Base-by-base conservation (phyloP, 805 yeast species). In the Zygosaccharomyces pseudorouxii region DNA sequence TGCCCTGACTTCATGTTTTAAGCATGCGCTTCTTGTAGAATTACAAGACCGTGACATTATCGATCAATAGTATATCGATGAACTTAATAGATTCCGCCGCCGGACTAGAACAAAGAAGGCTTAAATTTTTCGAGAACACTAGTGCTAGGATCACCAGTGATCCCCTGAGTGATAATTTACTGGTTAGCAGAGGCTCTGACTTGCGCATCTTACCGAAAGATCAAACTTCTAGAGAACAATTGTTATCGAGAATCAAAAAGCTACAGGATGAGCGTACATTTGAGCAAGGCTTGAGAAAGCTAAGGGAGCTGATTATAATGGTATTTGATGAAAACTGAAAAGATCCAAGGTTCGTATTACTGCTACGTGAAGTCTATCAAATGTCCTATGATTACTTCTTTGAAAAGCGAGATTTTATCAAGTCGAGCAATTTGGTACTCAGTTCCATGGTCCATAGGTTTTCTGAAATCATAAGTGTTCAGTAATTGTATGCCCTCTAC, bases 111-210 rank as follows among this genome's bases (percentile, higher is more conserved):
- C 63, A 55, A 49, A 62, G 79, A 42, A 57, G 56, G 43, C 55
- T 55, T 10, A 62, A 73, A 49, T 75, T 76, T 48, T 59, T 65
- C 2, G 45, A 55, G 5, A 50, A 50, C 0, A 62, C 66, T 4
- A 57, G 60, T 5, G 44, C 50, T 2, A 55, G 55, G 25, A 57
- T 60, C 12, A 45, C 54, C 2, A 52, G 53, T 38, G 59, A 62
- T 31, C 55, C 54, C 4, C 36, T 62, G 19, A 53, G 54, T 14
- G 73, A 68, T 5, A 79, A 72, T 52, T 86, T 87, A 0, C 67
- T 79, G 43, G 63, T 81, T 6, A 82, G 87, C 53, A 67, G 88
- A 48, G 81, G 76, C 47, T 60, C 59, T 45, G 59, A 33, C 16
- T 22, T 60, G 10, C 38, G 39, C 4, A 20, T 27, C 35, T 67